A percentile compares a stretch with the other conserved stretches of the same genome.
Evolutionary conservation across 345 rosid species (phyloP).

Genomic region (Odontarrhena argentea): DNA sequence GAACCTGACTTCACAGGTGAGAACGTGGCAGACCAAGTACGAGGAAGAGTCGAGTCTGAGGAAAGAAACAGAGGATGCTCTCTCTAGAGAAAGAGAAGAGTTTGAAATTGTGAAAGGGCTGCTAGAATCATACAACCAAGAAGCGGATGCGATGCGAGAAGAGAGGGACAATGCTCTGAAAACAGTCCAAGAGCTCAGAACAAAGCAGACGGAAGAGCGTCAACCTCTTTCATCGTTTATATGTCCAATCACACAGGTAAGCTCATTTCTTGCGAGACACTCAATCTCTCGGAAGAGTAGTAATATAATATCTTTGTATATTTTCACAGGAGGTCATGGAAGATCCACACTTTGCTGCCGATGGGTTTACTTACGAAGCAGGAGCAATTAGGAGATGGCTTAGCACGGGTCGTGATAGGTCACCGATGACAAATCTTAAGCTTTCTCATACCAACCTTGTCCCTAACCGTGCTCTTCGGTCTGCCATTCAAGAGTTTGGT

Average conservation of each 20-base stretch:
- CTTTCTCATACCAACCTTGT: conserved; percentile 47
- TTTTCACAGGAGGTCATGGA: conserved; percentile 44
- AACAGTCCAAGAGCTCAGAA: conserved; percentile 38
- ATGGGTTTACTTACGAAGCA: conserved; percentile 63
- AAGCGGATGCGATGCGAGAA: conserved; percentile 41
- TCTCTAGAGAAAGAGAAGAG: conserved; percentile 17
- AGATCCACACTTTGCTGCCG: conserved; percentile 68
- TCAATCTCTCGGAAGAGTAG: neutral
- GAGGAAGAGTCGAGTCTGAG: conserved; percentile 14
- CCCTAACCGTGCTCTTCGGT: conserved; percentile 59
- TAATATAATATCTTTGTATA: neutral
- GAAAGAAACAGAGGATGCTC: conserved; percentile 35
- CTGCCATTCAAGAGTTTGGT: conserved; percentile 49
- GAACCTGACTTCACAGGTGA: conserved; percentile 16
- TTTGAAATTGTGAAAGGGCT: conserved; percentile 17
- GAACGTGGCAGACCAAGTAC: conserved; percentile 19
- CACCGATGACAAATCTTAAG: conserved; percentile 53
- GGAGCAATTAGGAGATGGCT: conserved; percentile 59
- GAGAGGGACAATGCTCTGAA: conserved; percentile 39
- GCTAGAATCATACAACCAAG: conserved; percentile 32
- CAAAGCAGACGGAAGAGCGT: conserved; percentile 33
- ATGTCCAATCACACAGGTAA: conserved; percentile 50
- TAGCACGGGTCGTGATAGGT: conserved; percentile 49
- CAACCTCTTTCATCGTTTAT: conserved; percentile 38
- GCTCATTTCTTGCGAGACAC: neutral